Evolutionary conservation across 106 monocot species (phyloP).

Genomic region (Triglochin maritima): DNA sequence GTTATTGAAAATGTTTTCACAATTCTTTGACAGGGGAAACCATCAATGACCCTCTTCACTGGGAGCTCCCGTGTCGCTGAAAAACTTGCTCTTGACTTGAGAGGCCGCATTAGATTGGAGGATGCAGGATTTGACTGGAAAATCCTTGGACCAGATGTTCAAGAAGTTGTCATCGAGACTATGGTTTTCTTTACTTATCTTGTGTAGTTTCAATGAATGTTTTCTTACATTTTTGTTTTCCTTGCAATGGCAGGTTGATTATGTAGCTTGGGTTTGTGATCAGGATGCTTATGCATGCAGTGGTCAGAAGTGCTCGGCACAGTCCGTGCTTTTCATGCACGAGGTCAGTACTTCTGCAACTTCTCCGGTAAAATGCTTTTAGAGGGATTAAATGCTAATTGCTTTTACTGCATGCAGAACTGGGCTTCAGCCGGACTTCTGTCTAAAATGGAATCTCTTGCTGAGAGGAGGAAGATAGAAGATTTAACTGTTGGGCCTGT

Average conservation of each 20-base stretch:
- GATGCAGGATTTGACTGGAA: conserved; percentile 99
- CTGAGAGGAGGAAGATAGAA: conserved; percentile 78
- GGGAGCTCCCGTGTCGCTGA: conserved; percentile 93
- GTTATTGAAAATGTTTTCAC: neutral
- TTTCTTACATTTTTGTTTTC: neutral
- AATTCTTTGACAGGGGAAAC: conserved; percentile 47
- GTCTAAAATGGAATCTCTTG: conserved; percentile 63
- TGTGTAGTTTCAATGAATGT: neutral
- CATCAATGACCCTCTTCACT: conserved; percentile 88
- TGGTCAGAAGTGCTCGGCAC: conserved; percentile 95
- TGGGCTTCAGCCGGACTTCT: conserved; percentile 66
- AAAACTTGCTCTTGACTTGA: conserved; percentile 70
- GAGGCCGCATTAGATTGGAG: conserved; percentile 83
- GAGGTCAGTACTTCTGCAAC: conserved; percentile 21
- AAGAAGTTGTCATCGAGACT: conserved; percentile 35
- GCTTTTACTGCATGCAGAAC: conserved; percentile 45
- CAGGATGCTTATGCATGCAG: conserved; percentile 99
- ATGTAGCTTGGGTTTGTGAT: conserved; percentile 96
- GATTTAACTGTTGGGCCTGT: conserved; percentile 97
- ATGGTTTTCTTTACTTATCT: neutral
- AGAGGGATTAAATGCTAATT: neutral
- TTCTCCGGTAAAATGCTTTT: neutral
- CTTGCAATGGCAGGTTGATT: conserved; percentile 55
- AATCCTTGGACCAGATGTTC: conserved; percentile 95
- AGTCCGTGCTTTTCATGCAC: conserved; percentile 92